Base-by-base conservation (phyloP, 371 early-diverging fungal species). In the Mucor sp. region DNA sequence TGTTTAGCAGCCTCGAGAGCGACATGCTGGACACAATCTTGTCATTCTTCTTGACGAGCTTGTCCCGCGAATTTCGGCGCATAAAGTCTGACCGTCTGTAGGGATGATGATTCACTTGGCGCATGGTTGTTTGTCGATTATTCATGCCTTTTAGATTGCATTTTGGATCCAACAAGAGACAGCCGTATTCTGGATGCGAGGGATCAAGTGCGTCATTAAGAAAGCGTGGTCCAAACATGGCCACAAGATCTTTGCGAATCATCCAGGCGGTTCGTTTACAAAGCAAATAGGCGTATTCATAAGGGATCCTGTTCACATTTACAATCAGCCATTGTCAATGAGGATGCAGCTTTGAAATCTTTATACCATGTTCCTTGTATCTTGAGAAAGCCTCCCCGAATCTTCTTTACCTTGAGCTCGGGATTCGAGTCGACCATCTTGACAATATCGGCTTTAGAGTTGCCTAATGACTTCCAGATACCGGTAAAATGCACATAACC, bases 401-500 rank as follows among this genome's bases (percentile, higher is more conserved):
- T 85, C 62, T 88, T 90, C 62, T 85, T 84, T 60, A 86, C 84
- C 60, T 82, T 78, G n/a, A 90, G 74, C 41, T 86, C 84, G 30
- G 89, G 89, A 64, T 89, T 87, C 12, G 87, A 83, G 60, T 87
- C 88, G 0, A 90, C 86, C 67, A 88, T 85, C 66, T 88, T 88
- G 64, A 88, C 89, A 66, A 89, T 87, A 48, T 89, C 91, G 7
- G 85, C 81, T 63, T 91, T 91, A 30, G 86, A 85, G 58, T 88
- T 87, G 17, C 88, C 88, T 15, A 91, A 74, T 12, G 89, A 83
- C 69, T 91, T 89, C 89, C 91, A 89, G 48, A 91, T 90, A 37
- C 90, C 89, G 25, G 91, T 91, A 65, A 88, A 91, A 71, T 88
- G 87, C 6, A 91, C 90, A 63, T 87, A 86, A 7, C 83, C 82